Evolutionary conservation across 768 basidiomycete genomes (phyloP).

Genomic region (Agaricus sinodeliciosus): DNA sequence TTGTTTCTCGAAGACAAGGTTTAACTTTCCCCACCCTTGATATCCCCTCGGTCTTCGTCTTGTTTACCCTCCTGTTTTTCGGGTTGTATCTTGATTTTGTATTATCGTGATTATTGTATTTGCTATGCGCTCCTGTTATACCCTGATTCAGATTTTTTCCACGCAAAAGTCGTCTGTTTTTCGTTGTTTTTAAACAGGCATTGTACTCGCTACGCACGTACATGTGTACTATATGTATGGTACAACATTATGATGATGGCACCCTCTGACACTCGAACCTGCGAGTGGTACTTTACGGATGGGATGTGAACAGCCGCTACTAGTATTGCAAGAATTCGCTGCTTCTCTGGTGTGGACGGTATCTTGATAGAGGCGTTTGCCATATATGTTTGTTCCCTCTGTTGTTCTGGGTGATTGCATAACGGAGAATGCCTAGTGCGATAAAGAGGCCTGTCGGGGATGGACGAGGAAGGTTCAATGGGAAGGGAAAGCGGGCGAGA

Average conservation of each 20-base stretch:
- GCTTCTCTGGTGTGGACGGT: constrained; percentile 26
- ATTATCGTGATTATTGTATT: neutral
- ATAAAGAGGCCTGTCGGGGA: constrained; percentile 33
- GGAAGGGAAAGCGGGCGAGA: constrained; percentile 7
- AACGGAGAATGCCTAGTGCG: constrained; percentile 34
- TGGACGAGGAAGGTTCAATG: neutral
- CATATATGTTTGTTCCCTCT: constrained; percentile 47
- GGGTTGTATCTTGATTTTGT: neutral
- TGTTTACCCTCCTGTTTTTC: neutral
- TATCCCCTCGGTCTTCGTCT: neutral
- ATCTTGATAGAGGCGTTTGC: constrained; percentile 44
- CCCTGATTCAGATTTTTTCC: neutral
- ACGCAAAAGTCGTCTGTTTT: too few species aligned
- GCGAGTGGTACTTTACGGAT: too few species aligned
- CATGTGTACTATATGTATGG: neutral
- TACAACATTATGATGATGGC: neutral
- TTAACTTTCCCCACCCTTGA: neutral
- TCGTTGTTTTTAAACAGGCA: too few species aligned
- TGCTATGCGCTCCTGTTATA: neutral
- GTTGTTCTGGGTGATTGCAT: constrained; percentile 33
- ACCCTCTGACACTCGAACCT: too few species aligned
- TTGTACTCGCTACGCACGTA: constrained; percentile 1
- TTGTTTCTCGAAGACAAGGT: neutral
- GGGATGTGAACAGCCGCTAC: constrained; percentile 10
- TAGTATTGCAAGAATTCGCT: constrained; percentile 34